Evolutionary conservation across 2,329 filamentous ascomycete species (phyloP).

Genomic region (Nectriaceae sp.): DNA sequence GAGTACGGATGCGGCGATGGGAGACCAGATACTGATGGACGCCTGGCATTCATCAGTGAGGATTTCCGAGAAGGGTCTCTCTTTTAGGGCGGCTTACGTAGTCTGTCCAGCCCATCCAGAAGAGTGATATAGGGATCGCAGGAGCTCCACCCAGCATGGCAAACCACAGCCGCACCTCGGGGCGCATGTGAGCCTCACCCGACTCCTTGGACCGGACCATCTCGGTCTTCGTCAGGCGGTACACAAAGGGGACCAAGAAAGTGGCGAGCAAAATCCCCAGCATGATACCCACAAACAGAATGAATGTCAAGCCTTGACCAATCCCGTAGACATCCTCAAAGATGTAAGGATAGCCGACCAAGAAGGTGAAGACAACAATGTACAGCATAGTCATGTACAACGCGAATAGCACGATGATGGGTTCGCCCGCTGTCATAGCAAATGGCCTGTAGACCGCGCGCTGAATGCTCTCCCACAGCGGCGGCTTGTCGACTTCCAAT

Average conservation of each 20-base stretch:
- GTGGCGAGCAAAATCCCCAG: conserved; percentile 40
- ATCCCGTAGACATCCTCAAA: conserved; percentile 47
- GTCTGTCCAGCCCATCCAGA: conserved; percentile 54
- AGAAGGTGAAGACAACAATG: conserved; percentile 54
- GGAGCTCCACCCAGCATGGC: conserved; percentile 44
- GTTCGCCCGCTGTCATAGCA: conserved; percentile 37
- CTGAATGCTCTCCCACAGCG: conserved; percentile 55
- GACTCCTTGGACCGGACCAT: conserved; percentile 22
- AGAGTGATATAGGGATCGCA: conserved; percentile 46
- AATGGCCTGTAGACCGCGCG: conserved; percentile 47
- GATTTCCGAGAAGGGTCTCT: too few relatives aligned
- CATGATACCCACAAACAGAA: conserved; percentile 47
- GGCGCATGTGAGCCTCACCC: conserved; percentile 25
- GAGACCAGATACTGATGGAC: conserved; percentile 44
- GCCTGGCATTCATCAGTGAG: too few relatives aligned
- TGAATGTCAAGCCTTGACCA: conserved; percentile 41
- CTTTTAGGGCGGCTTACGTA: too few relatives aligned
- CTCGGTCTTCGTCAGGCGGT: conserved; percentile 24
- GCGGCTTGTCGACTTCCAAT: conserved; percentile 56
- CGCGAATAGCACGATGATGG: conserved; percentile 44
- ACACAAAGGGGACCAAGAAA: conserved; percentile 36
- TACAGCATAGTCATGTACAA: conserved; percentile 56
- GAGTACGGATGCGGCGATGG: conserved; percentile 41
- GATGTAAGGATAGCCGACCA: conserved; percentile 53
- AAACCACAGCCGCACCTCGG: conserved; percentile 44